Evolutionary conservation across 2,329 filamentous ascomycete genomes (phyloP).

Genomic region (Aspergillus candidus): DNA sequence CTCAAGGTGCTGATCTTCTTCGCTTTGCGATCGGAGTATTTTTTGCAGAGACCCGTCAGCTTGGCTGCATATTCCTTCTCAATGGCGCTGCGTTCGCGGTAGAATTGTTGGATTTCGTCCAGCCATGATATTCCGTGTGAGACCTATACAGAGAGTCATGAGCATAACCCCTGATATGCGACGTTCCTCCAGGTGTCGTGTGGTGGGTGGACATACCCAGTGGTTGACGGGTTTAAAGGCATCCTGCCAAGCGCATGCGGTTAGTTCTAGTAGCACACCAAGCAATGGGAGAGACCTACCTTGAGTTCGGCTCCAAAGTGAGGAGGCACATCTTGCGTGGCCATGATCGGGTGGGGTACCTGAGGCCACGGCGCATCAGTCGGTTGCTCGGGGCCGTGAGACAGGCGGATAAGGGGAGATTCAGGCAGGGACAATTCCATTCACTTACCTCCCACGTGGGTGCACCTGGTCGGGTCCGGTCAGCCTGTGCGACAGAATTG

Average conservation of each 20-base stretch:
- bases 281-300: slow-evolving; percentile 45
- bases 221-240: slow-evolving; percentile 90
- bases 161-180: slow-evolving; percentile 1
- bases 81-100: slow-evolving; percentile 86
- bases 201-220: slow-evolving; percentile 55
- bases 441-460: not conserved
- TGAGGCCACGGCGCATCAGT: slow-evolving; percentile 23
- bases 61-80: slow-evolving; percentile 96
- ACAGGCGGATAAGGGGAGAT: not conserved
- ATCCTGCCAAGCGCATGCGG: slow-evolving; percentile 56
- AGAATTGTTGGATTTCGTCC: slow-evolving; percentile 95
- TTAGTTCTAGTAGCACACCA: slow-evolving; percentile 16
- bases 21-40: slow-evolving; percentile 95
- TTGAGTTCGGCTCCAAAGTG: slow-evolving; percentile 93
- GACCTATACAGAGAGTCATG: slow-evolving; percentile 47
- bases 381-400: slow-evolving; percentile 1
- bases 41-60: slow-evolving; percentile 80
- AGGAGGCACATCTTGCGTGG: slow-evolving; percentile 73
- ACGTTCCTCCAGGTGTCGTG: not conserved
- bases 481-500: not conserved
- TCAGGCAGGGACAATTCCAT: not conserved
- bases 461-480: not conserved
- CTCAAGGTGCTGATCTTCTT: slow-evolving; percentile 82
- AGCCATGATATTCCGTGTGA: slow-evolving; percentile 86
- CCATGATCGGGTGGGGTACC: slow-evolving; percentile 50